phyloP scores from a whole-genome alignment of 192 early-diverging fungal species.

The Gryganskiella cystojenkinii region DNA sequence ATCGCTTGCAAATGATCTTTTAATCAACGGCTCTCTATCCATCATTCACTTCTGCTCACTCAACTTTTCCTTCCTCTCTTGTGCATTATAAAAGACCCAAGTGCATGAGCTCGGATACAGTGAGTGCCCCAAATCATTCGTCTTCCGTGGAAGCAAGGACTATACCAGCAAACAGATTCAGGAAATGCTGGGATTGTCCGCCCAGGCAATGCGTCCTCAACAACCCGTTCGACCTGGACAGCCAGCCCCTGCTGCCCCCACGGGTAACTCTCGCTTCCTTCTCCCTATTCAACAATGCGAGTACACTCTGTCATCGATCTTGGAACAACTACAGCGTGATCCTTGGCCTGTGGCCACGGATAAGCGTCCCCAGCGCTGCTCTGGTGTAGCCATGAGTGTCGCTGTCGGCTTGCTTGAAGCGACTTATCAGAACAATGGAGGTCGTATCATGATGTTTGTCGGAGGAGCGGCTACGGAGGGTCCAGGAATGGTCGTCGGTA shows the following conservation, averaged over 20 bases:
- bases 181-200: conserved; percentile 93
- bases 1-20: neutral
- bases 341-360: conserved; percentile 96
- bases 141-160: conserved; percentile 98
- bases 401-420: conserved; percentile 95
- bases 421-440: conserved; percentile 92
- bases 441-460: conserved; percentile 92
- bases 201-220: conserved; percentile 54
- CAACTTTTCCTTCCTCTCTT: neutral
- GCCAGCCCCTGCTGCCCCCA: conserved; percentile 29
- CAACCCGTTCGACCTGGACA: conserved; percentile 60
- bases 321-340: conserved; percentile 98
- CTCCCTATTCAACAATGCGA: conserved; percentile 95
- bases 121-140: conserved; percentile 97
- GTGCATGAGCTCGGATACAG: conserved; percentile 96
- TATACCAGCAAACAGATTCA: conserved; percentile 95
- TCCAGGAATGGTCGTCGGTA: conserved; percentile 96
- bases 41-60: neutral
- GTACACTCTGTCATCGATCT: conserved; percentile 92
- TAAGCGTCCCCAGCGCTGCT: conserved; percentile 93
- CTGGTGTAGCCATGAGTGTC: conserved; percentile 94
- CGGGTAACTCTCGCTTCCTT: conserved; percentile 76
- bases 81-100: conserved; percentile 74
- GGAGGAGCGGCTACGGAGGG: conserved; percentile 97
- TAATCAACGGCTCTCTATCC: neutral